Percentiles rank a stretch among this genome's conserved stretches.
Conservation (phyloP, 83 land plant species). For the Larix sibirica region DNA sequence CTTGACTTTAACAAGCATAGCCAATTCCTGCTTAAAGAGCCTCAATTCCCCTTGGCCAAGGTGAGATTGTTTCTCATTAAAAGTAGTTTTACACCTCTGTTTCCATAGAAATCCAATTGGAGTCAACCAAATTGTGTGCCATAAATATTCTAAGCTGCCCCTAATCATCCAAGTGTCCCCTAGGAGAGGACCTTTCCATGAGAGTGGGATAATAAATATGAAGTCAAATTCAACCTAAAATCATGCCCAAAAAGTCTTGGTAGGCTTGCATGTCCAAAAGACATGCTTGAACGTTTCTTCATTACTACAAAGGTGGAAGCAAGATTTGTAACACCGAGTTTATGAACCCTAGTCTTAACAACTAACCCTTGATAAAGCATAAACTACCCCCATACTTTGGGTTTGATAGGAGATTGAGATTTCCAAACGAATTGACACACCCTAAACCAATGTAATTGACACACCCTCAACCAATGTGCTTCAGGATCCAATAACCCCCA, state of each 20-base stretch:
- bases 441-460: neutral
- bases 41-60: neutral
- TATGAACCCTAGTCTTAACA: neutral
- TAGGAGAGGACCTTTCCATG: neutral
- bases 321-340: neutral
- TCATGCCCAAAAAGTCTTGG: neutral
- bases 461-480: neutral
- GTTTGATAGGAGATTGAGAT: neutral
- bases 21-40: neutral
- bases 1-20: neutral
- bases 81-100: neutral
- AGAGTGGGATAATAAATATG: neutral
- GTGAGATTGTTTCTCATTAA: neutral
- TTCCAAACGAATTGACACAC: neutral
- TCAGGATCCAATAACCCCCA: neutral
- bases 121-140: neutral
- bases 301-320: neutral
- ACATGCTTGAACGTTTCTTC: neutral
- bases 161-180: neutral
- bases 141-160: neutral
- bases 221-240: neutral
- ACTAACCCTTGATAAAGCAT: neutral
- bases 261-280: neutral
- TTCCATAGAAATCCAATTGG: neutral
- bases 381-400: neutral